Percentiles rank a stretch among this genome's conserved stretches.
Evolutionary conservation across 2,329 filamentous ascomycete species (phyloP).

Genomic region (Lasiodiplodia citricola): DNA sequence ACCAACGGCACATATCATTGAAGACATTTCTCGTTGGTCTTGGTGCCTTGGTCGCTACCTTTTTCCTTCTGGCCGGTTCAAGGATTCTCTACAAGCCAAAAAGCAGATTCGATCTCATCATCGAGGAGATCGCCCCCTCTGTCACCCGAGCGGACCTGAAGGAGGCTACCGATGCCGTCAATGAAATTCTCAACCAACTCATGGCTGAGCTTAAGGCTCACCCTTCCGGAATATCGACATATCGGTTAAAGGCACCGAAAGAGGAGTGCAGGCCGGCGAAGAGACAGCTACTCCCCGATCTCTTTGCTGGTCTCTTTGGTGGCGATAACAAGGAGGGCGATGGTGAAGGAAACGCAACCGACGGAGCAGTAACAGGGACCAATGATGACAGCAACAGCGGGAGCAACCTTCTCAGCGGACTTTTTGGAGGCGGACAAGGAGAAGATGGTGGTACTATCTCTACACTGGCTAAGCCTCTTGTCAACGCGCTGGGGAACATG

Average conservation of each 20-base stretch:
- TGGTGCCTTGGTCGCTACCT: neutral
- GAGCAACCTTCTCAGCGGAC: neutral
- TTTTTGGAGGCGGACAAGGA: neutral
- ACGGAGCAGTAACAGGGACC: neutral
- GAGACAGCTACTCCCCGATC: neutral
- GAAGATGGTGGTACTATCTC: neutral
- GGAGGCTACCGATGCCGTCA: constrained; percentile 11
- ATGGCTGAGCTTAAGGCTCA: neutral
- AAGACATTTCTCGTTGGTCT: neutral
- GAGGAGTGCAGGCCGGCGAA: neutral
- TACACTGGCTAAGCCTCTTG: constrained; percentile 5
- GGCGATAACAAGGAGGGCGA: neutral
- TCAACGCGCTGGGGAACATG: neutral
- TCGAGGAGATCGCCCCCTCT: neutral
- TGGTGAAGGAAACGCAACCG: neutral
- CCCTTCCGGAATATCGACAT: neutral
- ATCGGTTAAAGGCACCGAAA: neutral
- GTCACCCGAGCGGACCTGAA: constrained; percentile 10
- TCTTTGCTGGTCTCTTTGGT: neutral
- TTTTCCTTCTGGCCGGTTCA: neutral
- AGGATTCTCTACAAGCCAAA: neutral
- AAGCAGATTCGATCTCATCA: constrained; percentile 3
- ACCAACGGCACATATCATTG: neutral
- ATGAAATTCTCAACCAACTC: neutral
- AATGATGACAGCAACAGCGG: neutral